Conservation (phyloP, 306 rosid genomes). For the Corylus avellana region DNA sequence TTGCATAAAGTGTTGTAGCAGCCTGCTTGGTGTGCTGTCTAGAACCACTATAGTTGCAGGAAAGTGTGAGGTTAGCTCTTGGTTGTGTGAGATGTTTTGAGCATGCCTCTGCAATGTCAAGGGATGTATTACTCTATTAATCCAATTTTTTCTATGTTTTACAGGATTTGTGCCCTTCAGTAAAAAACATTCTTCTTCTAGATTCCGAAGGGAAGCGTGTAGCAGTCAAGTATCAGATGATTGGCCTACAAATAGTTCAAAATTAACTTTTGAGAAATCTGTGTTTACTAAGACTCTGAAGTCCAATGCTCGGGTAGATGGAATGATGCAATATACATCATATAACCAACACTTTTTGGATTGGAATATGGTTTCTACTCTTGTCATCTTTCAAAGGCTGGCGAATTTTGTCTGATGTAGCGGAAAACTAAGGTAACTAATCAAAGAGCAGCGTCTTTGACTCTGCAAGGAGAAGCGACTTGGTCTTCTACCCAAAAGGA, state of each 20-base stretch:
- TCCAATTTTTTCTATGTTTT: conserved; percentile 14
- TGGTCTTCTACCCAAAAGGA: no score
- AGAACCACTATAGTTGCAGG: background rate
- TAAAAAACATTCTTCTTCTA: conserved; percentile 83
- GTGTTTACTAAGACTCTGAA: conserved; percentile 70
- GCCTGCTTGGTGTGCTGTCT: background rate
- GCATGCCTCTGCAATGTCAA: background rate
- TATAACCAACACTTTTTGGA: background rate
- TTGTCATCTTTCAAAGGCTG: background rate
- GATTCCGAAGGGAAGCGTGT: conserved; percentile 94
- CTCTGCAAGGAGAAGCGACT: no score
- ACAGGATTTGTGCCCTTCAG: conserved; percentile 65
- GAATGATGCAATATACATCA: conserved; percentile 34
- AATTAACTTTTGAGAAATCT: conserved; percentile 78
- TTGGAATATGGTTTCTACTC: background rate
- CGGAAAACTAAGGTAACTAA: no score
- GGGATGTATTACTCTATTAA: conserved; percentile 1
- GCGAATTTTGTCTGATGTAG: background rate
- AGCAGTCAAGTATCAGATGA: conserved; percentile 91
- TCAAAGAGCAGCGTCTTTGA: no score
- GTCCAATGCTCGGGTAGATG: conserved; percentile 85
- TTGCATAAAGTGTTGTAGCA: background rate
- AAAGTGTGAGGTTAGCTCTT: background rate
- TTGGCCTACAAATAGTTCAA: conserved; percentile 76
- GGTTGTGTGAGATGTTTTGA: background rate